These are phyloP conservation scores for Gonapodya prolifera DNA, from an alignment of 192 early-diverging fungal species.

Conservation along the genomic window DNA sequence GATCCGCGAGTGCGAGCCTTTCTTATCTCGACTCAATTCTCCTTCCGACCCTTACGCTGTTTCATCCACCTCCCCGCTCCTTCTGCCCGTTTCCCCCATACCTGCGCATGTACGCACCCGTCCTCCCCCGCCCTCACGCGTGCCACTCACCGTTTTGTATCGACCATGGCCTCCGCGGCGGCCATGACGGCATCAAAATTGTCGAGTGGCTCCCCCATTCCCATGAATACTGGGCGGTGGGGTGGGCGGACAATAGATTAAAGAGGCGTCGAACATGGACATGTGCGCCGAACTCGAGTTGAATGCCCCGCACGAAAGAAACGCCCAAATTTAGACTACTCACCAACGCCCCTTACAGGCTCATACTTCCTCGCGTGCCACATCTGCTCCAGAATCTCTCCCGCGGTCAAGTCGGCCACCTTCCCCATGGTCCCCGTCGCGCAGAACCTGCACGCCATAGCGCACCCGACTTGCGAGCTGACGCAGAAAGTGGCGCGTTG, in stretches of 20 bases:
- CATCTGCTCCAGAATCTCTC: slow-evolving; percentile 43
- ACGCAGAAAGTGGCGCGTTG: slow-evolving; percentile 53
- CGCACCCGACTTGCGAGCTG: slow-evolving; percentile 76
- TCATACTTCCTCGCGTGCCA: slow-evolving; percentile 19
- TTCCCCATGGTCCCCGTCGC: slow-evolving; percentile 83
- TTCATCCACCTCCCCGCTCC: too few species aligned
- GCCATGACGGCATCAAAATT: slow-evolving; percentile 31
- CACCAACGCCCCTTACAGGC: slow-evolving; percentile 11
- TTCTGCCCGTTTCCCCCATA: too few species aligned
- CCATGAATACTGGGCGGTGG: slow-evolving; percentile 41
- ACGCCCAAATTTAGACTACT: not conserved
- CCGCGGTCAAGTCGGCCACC: slow-evolving; percentile 55
- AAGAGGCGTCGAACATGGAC: not conserved
- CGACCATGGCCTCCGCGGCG: slow-evolving; percentile 31
- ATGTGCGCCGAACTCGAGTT: not conserved
- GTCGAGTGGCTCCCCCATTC: slow-evolving; percentile 47
- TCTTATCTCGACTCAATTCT: too few species aligned
- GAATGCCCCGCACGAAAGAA: not conserved
- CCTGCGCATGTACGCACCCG: too few species aligned
- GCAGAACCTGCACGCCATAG: slow-evolving; percentile 75
- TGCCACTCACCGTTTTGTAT: slow-evolving; percentile 17
- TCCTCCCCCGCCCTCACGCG: not conserved
- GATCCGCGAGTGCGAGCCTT: too few species aligned
- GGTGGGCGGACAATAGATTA: not conserved
- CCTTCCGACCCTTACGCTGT: too few species aligned